Evolutionary conservation across 177 flowering plant genomes (phyloP).

Genomic region (Vitis hybrid): DNA sequence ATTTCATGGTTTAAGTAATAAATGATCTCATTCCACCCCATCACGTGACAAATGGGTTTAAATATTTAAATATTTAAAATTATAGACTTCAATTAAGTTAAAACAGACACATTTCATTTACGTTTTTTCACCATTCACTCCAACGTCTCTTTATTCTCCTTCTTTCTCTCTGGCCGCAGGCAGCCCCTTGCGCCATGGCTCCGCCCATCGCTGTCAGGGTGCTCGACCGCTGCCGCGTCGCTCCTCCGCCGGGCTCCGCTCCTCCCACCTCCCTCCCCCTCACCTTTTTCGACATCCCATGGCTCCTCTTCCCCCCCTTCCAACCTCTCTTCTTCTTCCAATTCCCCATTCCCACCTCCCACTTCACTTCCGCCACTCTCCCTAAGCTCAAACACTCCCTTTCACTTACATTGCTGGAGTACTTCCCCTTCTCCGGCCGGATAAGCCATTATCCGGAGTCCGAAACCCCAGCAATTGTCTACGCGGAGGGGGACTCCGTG

Average conservation of each 20-base stretch:
- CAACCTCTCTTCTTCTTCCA: slow-evolving; percentile 35
- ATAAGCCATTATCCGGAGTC: neutral
- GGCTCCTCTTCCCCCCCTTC: slow-evolving; percentile 26
- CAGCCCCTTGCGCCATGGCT: slow-evolving; percentile 8
- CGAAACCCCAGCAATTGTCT: slow-evolving; percentile 6
- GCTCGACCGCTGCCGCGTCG: slow-evolving; percentile 15
- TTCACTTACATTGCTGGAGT: slow-evolving; percentile 33
- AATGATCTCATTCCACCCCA: too few relatives aligned
- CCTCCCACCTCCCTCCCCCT: slow-evolving; percentile 26
- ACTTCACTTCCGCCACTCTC: slow-evolving; percentile 17
- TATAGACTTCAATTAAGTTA: too few relatives aligned
- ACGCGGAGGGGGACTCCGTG: slow-evolving; percentile 4
- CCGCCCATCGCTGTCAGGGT: slow-evolving; percentile 11
- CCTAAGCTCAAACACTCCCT: slow-evolving; percentile 33
- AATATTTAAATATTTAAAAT: too few relatives aligned
- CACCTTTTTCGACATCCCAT: slow-evolving; percentile 38
- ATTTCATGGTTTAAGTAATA: too few relatives aligned
- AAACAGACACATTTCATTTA: too few relatives aligned
- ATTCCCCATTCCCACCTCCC: slow-evolving; percentile 16
- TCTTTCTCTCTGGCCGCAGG: neutral
- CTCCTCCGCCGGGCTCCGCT: slow-evolving; percentile 18
- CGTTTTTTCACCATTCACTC: too few relatives aligned
- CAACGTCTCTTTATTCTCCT: neutral
- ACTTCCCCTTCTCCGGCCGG: slow-evolving; percentile 24
- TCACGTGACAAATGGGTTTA: too few relatives aligned